Evolutionary conservation across 1,284 basidiomycete genomes (phyloP).

Genomic region (Marasmius tenuissimus): DNA sequence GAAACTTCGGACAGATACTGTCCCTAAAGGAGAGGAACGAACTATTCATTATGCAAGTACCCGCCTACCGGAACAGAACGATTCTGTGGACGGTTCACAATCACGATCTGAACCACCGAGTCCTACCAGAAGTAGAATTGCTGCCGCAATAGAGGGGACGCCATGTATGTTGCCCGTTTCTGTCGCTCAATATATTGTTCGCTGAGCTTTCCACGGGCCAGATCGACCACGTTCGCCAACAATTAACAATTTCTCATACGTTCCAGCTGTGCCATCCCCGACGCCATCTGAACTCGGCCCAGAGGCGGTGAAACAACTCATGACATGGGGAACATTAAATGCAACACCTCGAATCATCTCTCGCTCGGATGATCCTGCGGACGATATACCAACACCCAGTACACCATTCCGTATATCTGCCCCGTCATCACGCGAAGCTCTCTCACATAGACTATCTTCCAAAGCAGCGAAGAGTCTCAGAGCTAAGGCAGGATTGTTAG

Average conservation of each 20-base stretch:
- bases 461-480: constrained; percentile 69
- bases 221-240: constrained; percentile 61
- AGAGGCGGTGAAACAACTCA: constrained; percentile 77
- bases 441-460: constrained; percentile 78
- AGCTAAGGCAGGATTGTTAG: constrained; percentile 64
- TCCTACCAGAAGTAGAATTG: constrained; percentile 85
- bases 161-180: constrained; percentile 50
- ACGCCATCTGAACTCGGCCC: constrained; percentile 79
- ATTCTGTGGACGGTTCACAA: constrained; percentile 40
- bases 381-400: constrained; percentile 40
- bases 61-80: constrained; percentile 69
- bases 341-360: constrained; percentile 85
- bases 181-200: constrained; percentile 8
- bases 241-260: constrained; percentile 63
- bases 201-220: constrained; percentile 26
- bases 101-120: constrained; percentile 69
- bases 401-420: constrained; percentile 74
- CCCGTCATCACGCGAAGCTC: constrained; percentile 69
- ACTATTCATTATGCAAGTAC: constrained; percentile 79
- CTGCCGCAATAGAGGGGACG: constrained; percentile 85
- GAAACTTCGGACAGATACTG: constrained; percentile 29
- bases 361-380: constrained; percentile 55
- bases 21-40: constrained; percentile 54
- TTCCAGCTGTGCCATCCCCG: constrained; percentile 85
- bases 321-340: constrained; percentile 91